phyloP scores from a whole-genome alignment of 306 rosid species.

The Inga laurina region DNA sequence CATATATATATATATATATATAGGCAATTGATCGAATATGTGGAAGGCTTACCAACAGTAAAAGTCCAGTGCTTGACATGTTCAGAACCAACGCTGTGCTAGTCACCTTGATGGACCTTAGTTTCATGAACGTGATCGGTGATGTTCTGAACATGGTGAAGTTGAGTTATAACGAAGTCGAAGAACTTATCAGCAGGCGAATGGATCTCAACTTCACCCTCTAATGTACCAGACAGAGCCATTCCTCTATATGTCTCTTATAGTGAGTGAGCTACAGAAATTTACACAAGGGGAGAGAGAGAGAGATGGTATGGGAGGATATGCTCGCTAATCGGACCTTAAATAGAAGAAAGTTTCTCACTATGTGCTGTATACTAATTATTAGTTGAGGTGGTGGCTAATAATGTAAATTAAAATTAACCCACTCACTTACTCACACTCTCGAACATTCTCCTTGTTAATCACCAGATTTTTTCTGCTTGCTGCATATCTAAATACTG shows the following conservation, averaged over 20 bases:
- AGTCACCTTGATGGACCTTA: constrained; percentile 52
- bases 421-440: too few species aligned
- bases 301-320: background rate
- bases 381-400: too few species aligned
- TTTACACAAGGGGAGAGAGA: background rate
- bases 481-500: too few species aligned
- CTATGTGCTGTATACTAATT: too few species aligned
- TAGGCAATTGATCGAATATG: too few species aligned
- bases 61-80: constrained; percentile 41
- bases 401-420: too few species aligned
- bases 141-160: constrained; percentile 25
- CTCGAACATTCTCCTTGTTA: too few species aligned
- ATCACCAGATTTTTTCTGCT: too few species aligned
- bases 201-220: constrained; percentile 30
- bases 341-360: background rate
- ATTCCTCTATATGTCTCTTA: background rate
- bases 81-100: constrained; percentile 36
- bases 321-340: background rate
- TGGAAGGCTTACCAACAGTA: constrained; percentile 25
- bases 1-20: too few species aligned
- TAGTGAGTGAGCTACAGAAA: too few species aligned
- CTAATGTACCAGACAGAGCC: constrained; percentile 29
- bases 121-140: constrained; percentile 19
- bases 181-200: constrained; percentile 29
- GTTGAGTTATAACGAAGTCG: constrained; percentile 14